Conservation (phyloP, 768 basidiomycete species). For the Brasilioporus rufonigricans region DNA sequence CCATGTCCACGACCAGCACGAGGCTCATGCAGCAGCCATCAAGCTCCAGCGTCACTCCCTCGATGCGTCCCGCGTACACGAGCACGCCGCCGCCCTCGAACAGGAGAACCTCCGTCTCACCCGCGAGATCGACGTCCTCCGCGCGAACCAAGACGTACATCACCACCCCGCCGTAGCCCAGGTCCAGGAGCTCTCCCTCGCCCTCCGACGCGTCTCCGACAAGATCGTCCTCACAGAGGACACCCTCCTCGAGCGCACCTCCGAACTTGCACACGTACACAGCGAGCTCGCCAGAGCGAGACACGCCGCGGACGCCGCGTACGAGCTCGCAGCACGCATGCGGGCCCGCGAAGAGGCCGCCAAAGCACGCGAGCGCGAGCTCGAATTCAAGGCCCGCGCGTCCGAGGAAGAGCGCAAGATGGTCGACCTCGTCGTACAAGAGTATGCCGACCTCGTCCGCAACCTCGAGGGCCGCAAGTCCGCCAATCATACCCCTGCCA, state of each 20-base stretch:
- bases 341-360: slow-evolving; percentile 55
- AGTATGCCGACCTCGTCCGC: slow-evolving; percentile 76
- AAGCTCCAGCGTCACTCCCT: slow-evolving; percentile 65
- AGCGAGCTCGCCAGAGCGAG: slow-evolving; percentile 45
- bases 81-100: slow-evolving; percentile 39
- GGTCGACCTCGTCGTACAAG: slow-evolving; percentile 61
- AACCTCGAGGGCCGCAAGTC: slow-evolving; percentile 50
- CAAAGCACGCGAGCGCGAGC: slow-evolving; percentile 45
- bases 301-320: slow-evolving; percentile 48
- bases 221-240: slow-evolving; percentile 64
- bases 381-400: slow-evolving; percentile 44
- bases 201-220: slow-evolving; percentile 64
- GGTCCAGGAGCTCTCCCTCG: slow-evolving; percentile 59
- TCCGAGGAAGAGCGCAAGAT: slow-evolving; percentile 60
- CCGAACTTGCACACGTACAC: slow-evolving; percentile 42
- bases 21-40: slow-evolving; percentile 61
- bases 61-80: slow-evolving; percentile 37
- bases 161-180: slow-evolving; percentile 38
- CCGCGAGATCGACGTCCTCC: slow-evolving; percentile 56
- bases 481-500: slow-evolving; percentile 6
- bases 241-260: slow-evolving; percentile 46
- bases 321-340: slow-evolving; percentile 51
- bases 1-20: slow-evolving; percentile 45
- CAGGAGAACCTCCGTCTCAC: slow-evolving; percentile 55
- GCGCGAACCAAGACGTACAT: slow-evolving; percentile 48